phyloP scores from a whole-genome alignment of 140 eudicot species.

The Cichorium intybus region DNA sequence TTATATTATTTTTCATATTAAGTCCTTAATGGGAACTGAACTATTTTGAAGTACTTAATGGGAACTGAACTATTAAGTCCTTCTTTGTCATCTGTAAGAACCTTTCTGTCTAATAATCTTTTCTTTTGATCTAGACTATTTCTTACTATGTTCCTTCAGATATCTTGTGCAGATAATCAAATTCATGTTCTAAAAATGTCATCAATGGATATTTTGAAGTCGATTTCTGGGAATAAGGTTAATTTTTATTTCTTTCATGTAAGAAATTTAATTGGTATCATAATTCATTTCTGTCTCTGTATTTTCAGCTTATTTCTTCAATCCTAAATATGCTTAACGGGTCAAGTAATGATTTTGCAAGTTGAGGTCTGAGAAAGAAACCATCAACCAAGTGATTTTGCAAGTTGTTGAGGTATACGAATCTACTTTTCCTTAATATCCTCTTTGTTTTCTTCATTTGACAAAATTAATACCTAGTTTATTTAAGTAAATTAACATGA shows the following conservation, averaged over 20 bases:
- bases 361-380: no score
- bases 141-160: conserved; percentile 45
- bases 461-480: no score
- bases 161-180: conserved; percentile 90
- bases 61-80: no score
- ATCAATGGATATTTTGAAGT: conserved; percentile 72
- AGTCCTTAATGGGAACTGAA: no score
- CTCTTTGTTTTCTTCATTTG: no score
- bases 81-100: conserved; percentile 72
- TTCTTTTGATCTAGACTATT: conserved; percentile 10
- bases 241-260: background rate
- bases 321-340: conserved; percentile 44
- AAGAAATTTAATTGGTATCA: background rate
- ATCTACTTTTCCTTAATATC: no score
- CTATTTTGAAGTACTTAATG: no score
- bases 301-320: conserved; percentile 71
- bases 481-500: no score
- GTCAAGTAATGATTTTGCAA: conserved; percentile 43
- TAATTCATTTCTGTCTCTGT: conserved; percentile 15
- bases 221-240: conserved; percentile 89
- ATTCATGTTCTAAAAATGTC: conserved; percentile 74
- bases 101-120: conserved; percentile 3
- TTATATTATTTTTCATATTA: no score
- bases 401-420: no score
- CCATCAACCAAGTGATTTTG: no score